Conservation (phyloP, 176 grass and related monocot genomes). For the Carex parvula region DNA sequence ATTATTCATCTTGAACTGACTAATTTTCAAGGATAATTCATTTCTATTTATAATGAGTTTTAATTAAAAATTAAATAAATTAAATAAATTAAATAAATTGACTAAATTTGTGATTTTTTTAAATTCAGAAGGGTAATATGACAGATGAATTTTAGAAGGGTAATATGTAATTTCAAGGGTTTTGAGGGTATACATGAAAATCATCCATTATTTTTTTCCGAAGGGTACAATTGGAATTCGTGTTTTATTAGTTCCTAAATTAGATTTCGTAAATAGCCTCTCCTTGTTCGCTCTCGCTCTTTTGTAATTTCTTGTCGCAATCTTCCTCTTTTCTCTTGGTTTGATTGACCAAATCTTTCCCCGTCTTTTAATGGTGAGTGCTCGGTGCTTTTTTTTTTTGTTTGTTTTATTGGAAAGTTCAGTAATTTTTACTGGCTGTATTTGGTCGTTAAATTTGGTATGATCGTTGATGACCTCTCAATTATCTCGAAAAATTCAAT, state of each 20-base stretch:
- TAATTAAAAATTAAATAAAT: too few relatives aligned
- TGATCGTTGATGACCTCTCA: neutral
- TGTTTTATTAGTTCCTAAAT: neutral
- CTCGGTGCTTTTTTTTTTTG: neutral
- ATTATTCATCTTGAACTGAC: too few relatives aligned
- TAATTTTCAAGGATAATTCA: too few relatives aligned
- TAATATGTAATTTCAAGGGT: too few relatives aligned
- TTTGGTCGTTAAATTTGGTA: neutral
- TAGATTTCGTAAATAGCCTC: neutral
- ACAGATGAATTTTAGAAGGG: too few relatives aligned
- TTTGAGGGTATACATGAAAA: too few relatives aligned
- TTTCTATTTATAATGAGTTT: too few relatives aligned
- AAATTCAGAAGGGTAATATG: too few relatives aligned
- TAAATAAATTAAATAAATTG: too few relatives aligned
- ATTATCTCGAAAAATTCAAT: neutral
- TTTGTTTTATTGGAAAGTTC: neutral
- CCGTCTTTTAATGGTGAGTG: neutral
- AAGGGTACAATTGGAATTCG: neutral
- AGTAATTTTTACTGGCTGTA: neutral
- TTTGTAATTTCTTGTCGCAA: neutral
- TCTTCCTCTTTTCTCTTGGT: neutral
- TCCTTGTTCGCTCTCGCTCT: neutral
- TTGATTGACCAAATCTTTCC: neutral
- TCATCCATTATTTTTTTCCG: too few relatives aligned
- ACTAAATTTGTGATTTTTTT: too few relatives aligned